Evolutionary conservation across 345 rosid genomes (phyloP), one percentile per base, ranked within the genome.

Genomic region (Euphorbia peplus): DNA sequence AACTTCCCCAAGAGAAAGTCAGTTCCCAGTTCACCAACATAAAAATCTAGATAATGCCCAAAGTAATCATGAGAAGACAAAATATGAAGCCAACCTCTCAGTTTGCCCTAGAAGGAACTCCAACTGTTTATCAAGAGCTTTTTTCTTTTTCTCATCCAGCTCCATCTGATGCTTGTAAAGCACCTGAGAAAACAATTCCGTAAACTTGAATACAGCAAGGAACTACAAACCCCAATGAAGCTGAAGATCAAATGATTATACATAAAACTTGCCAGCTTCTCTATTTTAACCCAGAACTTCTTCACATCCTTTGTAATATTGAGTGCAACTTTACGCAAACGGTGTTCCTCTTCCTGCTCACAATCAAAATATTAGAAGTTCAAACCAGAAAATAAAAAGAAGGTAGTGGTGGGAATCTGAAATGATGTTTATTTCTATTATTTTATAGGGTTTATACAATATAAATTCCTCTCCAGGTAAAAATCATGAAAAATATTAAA

Each of bases 101-200:
- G 99, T 95, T 83, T 95, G 99, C 73, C 99, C 99, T 63, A 95
- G 79, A 70, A 95, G 90, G 83, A 95, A 95, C 76, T 95, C 88
- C 32, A 95, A 98, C 69, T 95, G 99, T 80, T 88, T 95, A 72
- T 95, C 98, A 80, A 92, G 91, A 21, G 95, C 86, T 81, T 87
- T 95, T 78, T 95, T 95, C 92, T 92, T 90, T 78, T 88, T 95
- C 83, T 86, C 99, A 66, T 92, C 92, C 63, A 90, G 89, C 78
- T 86, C 96, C 87, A 83, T 75, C 83, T 95, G 99, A 81, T 92
- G 95, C 86, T 92, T 95, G 86, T 95, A 95, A 66, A 92, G 85
- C 69, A 95, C 99, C 99, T 95, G 76, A 10, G 66, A 71, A 67
- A 28, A 79, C 64, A 73, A 72, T 46, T 48, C 55, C 25, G 41